Conservation (phyloP, 129 eudicot species). For the Kitagawia praeruptora region DNA sequence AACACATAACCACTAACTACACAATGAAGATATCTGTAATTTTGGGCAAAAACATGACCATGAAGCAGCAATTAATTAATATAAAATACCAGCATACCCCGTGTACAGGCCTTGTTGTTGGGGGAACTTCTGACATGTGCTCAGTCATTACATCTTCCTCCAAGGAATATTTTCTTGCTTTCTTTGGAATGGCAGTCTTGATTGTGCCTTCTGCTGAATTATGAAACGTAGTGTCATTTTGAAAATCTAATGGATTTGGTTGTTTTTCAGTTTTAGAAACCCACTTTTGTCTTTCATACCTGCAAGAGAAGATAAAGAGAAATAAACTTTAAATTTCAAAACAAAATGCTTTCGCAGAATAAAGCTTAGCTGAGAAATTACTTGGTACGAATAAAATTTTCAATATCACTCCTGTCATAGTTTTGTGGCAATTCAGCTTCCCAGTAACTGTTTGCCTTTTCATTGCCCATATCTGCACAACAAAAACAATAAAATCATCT, state of each 20-base stretch:
- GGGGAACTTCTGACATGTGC: slow-evolving; percentile 9
- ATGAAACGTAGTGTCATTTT: not conserved
- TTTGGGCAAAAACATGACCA: not conserved
- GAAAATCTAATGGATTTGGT: slow-evolving; percentile 13
- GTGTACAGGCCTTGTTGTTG: slow-evolving; percentile 18
- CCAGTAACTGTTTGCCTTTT: slow-evolving; percentile 44
- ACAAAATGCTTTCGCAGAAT: not conserved
- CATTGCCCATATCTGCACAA: slow-evolving; percentile 35
- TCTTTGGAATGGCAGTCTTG: slow-evolving; percentile 29
- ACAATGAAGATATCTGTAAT: not conserved
- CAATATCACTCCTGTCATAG: slow-evolving; percentile 31
- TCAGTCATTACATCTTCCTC: slow-evolving; percentile 30
- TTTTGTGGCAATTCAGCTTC: slow-evolving; percentile 48
- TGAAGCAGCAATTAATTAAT: not conserved
- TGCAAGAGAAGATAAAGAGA: slow-evolving; percentile 1
- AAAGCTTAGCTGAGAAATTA: slow-evolving; percentile 14
- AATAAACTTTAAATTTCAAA: not conserved
- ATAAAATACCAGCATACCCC: slow-evolving; percentile 22
- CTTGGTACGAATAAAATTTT: slow-evolving; percentile 47
- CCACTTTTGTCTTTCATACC: slow-evolving; percentile 45
- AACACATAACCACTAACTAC: not conserved
- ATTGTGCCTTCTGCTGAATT: slow-evolving; percentile 4
- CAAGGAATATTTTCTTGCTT: slow-evolving; percentile 45
- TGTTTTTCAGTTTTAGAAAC: slow-evolving; percentile 14
- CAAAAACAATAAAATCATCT: not conserved